Evolutionary conservation across 768 basidiomycete genomes (phyloP).

Genomic region (Lactifluus hygrophoroides): DNA sequence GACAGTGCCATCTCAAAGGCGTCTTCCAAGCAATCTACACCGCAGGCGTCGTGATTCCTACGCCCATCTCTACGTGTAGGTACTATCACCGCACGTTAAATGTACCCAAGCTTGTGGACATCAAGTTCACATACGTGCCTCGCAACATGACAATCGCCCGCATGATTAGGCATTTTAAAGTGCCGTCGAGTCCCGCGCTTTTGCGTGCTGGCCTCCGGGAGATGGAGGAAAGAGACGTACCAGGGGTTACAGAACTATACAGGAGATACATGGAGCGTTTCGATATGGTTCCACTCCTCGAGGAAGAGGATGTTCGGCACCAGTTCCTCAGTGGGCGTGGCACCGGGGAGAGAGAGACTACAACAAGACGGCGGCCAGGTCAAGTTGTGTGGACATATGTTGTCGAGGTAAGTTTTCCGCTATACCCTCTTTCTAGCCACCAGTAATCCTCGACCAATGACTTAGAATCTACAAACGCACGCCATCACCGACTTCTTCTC

Average conservation of each 20-base stretch:
- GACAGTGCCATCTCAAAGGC: conserved; percentile 81
- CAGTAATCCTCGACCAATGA: neutral
- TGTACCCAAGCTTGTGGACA: conserved; percentile 84
- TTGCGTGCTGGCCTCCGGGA: conserved; percentile 62
- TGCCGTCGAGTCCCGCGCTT: conserved; percentile 43
- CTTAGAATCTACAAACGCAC: conserved; percentile 70
- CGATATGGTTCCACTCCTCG: conserved; percentile 69
- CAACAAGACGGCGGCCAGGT: conserved; percentile 45
- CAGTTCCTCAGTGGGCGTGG: conserved; percentile 85
- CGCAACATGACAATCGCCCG: conserved; percentile 86
- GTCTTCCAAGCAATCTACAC: conserved; percentile 98
- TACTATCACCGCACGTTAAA: conserved; percentile 92
- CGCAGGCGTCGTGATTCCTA: conserved; percentile 86
- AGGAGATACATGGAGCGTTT: conserved; percentile 77
- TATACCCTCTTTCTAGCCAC: neutral
- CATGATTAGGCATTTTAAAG: conserved; percentile 69
- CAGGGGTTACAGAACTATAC: conserved; percentile 61
- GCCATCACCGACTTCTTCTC: conserved; percentile 94
- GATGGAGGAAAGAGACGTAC: conserved; percentile 75
- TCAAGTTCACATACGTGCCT: conserved; percentile 82
- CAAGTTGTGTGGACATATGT: conserved; percentile 98
- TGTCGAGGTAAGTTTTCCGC: conserved; percentile 58
- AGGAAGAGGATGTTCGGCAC: conserved; percentile 72
- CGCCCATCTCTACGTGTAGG: conserved; percentile 84
- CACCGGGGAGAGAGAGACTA: conserved; percentile 38